phyloP scores from a whole-genome alignment of 305 asterid genomes.

The Solanum aculeatissimum region DNA sequence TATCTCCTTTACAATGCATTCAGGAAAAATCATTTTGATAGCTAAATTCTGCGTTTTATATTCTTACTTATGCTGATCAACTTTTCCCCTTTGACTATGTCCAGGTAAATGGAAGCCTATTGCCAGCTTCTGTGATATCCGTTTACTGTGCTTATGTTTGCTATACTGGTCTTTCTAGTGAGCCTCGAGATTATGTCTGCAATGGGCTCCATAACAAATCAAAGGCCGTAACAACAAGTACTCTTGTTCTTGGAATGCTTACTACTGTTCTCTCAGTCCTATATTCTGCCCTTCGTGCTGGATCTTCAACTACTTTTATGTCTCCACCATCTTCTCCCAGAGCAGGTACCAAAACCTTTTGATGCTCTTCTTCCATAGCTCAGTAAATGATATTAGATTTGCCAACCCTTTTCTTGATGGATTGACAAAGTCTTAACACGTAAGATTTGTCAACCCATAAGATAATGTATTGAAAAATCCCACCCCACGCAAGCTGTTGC shows the following conservation, averaged over 20 bases:
- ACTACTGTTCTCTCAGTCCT: constrained; percentile 82
- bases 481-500: not conserved
- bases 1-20: not conserved
- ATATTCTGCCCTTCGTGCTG: constrained; percentile 96
- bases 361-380: not conserved
- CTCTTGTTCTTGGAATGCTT: constrained; percentile 87
- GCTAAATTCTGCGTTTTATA: not conserved
- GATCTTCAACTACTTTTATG: constrained; percentile 83
- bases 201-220: constrained; percentile 83
- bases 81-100: not conserved
- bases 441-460: too few relatives aligned
- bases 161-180: constrained; percentile 88
- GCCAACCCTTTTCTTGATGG: not conserved
- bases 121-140: constrained; percentile 96
- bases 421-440: too few relatives aligned
- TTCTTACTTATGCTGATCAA: not conserved
- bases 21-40: not conserved
- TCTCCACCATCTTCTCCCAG: constrained; percentile 97
- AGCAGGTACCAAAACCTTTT: constrained; percentile 48
- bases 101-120: constrained; percentile 94
- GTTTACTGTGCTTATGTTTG: constrained; percentile 89
- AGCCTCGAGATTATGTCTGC: constrained; percentile 81
- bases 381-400: not conserved
- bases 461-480: not conserved
- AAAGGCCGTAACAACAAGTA: constrained; percentile 52